Conservation (phyloP, 2,329 filamentous ascomycete species). For the Sporothrix mexicana region DNA sequence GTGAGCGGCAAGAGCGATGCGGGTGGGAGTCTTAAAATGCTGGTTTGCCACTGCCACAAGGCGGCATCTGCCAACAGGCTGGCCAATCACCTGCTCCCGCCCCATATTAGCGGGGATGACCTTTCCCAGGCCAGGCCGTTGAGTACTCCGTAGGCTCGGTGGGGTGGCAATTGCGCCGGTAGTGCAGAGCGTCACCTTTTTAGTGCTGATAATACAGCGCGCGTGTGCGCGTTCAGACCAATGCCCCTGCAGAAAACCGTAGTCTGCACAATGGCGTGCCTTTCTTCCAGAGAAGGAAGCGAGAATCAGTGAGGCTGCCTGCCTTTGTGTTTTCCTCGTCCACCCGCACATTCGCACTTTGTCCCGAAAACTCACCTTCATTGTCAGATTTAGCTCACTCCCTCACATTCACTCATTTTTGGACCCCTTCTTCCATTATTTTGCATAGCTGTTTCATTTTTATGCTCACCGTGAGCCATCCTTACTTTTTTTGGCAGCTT, state of each 20-base stretch:
- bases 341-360: not conserved
- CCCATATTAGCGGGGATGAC: conserved; percentile 25
- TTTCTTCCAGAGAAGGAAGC: not conserved
- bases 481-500: not conserved
- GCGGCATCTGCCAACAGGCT: not conserved
- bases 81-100: not conserved
- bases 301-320: not conserved
- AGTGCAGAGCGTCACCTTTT: not conserved
- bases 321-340: conserved; percentile 3
- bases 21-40: not conserved
- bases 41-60: not conserved
- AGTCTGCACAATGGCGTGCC: conserved; percentile 9
- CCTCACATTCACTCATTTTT: not conserved
- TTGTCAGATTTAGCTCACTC: conserved; percentile 18
- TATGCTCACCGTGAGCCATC: not conserved
- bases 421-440: not conserved
- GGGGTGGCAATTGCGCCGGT: conserved; percentile 27
- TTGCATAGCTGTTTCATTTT: conserved; percentile 5
- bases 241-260: conserved; percentile 26
- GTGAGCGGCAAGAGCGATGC: not conserved
- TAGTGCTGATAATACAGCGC: conserved; percentile 25
- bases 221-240: conserved; percentile 26
- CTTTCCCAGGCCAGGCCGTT: conserved; percentile 20
- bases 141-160: not conserved
- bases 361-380: conserved; percentile 1